Evolutionary conservation across 2,329 filamentous ascomycete genomes (phyloP).

Genomic region (Talaromyces sp.): DNA sequence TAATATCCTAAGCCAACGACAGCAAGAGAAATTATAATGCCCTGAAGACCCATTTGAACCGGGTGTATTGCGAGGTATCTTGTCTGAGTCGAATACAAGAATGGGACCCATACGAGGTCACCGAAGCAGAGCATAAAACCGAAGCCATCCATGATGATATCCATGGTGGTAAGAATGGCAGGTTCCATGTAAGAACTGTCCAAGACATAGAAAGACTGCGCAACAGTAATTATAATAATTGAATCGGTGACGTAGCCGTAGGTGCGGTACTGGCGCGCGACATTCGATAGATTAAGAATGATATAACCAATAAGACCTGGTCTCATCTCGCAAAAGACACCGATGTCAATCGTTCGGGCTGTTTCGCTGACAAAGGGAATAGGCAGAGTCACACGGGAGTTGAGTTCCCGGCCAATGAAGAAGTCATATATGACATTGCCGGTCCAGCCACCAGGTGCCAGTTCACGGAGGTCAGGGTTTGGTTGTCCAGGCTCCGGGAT

Average conservation of each 20-base stretch:
- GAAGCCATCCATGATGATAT: slow-evolving; percentile 89
- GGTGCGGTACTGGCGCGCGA: slow-evolving; percentile 81
- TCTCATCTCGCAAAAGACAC: slow-evolving; percentile 84
- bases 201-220: slow-evolving; percentile 78
- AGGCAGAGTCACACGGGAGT: slow-evolving; percentile 67
- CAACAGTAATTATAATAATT: slow-evolving; percentile 71
- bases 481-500: slow-evolving; percentile 61
- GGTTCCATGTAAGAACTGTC: slow-evolving; percentile 85
- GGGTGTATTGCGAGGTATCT: slow-evolving; percentile 83
- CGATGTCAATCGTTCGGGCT: slow-evolving; percentile 72
- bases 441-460: slow-evolving; percentile 75
- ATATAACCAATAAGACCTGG: slow-evolving; percentile 89
- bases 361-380: slow-evolving; percentile 68
- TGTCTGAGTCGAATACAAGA: slow-evolving; percentile 78
- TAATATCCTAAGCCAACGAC: slow-evolving; percentile 73
- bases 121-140: slow-evolving; percentile 94
- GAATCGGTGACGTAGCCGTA: slow-evolving; percentile 82
- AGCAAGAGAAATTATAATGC: slow-evolving; percentile 61
- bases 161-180: slow-evolving; percentile 87
- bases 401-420: slow-evolving; percentile 94
- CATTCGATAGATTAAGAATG: slow-evolving; percentile 76
- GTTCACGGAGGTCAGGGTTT: slow-evolving; percentile 68
- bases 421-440: slow-evolving; percentile 92
- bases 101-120: slow-evolving; percentile 89
- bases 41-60: slow-evolving; percentile 67